Evolutionary conservation across 2,329 filamentous ascomycete genomes (phyloP).

Genomic region (Cladophialophora exuberans): DNA sequence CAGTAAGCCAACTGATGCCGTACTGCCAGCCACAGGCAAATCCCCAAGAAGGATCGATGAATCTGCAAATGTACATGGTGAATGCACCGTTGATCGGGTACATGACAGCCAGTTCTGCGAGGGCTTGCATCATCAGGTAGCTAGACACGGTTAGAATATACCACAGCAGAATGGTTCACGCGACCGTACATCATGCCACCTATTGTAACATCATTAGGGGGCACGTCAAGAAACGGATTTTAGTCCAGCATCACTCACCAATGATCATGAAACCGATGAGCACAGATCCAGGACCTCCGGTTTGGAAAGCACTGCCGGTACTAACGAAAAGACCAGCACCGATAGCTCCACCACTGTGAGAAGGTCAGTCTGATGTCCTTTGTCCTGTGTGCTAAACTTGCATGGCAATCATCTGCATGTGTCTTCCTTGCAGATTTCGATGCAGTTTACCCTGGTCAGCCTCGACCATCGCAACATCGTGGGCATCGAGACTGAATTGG

Average conservation of each 20-base stretch:
- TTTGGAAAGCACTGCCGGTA: slow-evolving; percentile 41
- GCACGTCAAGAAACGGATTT: slow-evolving; percentile 28
- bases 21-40: slow-evolving; percentile 47
- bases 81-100: slow-evolving; percentile 67
- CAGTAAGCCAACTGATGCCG: slow-evolving; percentile 59
- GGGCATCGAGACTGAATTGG: too few relatives aligned
- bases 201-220: slow-evolving; percentile 8
- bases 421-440: slow-evolving; percentile 27
- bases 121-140: slow-evolving; percentile 57
- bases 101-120: slow-evolving; percentile 62
- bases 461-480: slow-evolving; percentile 23
- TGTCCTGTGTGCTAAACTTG: slow-evolving; percentile 38
- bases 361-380: not conserved
- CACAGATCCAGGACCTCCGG: slow-evolving; percentile 56
- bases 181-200: slow-evolving; percentile 54
- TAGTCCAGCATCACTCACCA: slow-evolving; percentile 48
- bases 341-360: slow-evolving; percentile 30
- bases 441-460: slow-evolving; percentile 28
- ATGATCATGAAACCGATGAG: slow-evolving; percentile 77
- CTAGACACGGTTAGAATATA: slow-evolving; percentile 41
- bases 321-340: slow-evolving; percentile 48
- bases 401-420: slow-evolving; percentile 39
- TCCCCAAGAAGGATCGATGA: slow-evolving; percentile 46
- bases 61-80: slow-evolving; percentile 58
- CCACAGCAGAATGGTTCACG: slow-evolving; percentile 40